Evolutionary conservation across 1,284 basidiomycete species (phyloP).

Genomic region (Leccinum ponderosum): DNA sequence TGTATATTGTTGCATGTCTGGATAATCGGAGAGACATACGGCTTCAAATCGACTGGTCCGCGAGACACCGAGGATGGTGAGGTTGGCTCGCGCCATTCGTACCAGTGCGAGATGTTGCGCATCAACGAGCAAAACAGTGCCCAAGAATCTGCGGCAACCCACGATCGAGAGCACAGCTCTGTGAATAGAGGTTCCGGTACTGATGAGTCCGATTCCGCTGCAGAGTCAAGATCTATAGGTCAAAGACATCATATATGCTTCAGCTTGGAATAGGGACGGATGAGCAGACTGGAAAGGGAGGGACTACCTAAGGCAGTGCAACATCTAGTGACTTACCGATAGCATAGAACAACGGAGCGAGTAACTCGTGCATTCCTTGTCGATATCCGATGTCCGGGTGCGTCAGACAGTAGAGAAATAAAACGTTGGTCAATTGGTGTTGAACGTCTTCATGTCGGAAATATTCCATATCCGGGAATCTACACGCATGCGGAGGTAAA

Average conservation of each 20-base stretch:
- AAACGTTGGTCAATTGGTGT: conserved; percentile 77
- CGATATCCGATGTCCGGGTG: conserved; percentile 86
- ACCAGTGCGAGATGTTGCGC: conserved; percentile 77
- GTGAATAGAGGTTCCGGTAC: conserved; percentile 39
- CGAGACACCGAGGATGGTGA: conserved; percentile 41
- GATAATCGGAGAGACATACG: conserved; percentile 82
- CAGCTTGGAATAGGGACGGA: conserved; percentile 23
- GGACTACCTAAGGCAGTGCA: conserved; percentile 4
- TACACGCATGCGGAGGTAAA: conserved; percentile 29
- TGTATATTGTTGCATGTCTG: conserved; percentile 80
- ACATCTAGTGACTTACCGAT: conserved; percentile 40
- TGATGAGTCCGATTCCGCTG: conserved; percentile 38
- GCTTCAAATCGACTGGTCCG: conserved; percentile 50
- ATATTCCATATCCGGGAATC: conserved; percentile 89
- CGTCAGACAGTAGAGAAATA: conserved; percentile 79
- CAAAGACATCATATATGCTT: conserved; percentile 28
- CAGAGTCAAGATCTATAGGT: conserved; percentile 69
- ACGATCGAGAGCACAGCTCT: conserved; percentile 66
- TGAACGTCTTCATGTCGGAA: conserved; percentile 78
- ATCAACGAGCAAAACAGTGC: conserved; percentile 78
- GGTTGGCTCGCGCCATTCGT: conserved; percentile 79
- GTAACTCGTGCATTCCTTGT: conserved; percentile 95
- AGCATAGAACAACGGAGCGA: conserved; percentile 82
- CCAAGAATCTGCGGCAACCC: conserved; percentile 85
- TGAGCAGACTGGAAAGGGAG: conserved; percentile 15